Base-by-base conservation (phyloP, 1,284 basidiomycete genomes). In the Polyporus tsugae region DNA sequence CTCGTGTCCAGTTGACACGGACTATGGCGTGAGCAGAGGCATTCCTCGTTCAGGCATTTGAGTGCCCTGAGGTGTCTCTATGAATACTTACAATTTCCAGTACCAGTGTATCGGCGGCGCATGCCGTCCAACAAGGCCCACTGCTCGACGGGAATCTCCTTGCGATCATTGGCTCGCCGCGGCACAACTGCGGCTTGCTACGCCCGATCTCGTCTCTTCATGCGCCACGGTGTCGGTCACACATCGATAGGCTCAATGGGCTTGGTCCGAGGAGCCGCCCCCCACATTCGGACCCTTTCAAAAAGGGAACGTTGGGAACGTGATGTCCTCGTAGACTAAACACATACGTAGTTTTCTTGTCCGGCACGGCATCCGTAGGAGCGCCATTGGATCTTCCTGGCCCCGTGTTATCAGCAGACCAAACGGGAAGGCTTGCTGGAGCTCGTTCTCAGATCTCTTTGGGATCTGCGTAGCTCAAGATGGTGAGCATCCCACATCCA, bases 401-500 rank as follows among this genome's bases (percentile, higher is more conserved):
- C 19, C 55, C 10, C 19, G 29, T 33, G 33, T 55, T 35, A 55
- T 55, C 29, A 29, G 52, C 29, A 55, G 55, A 22, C 19, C n/a
- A 17, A 6, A 19, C 19, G 35, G 19, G 35, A 38, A 35, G 55
- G 55, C 35, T 4, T 22, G 10, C 35, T 19, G 15, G 15, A 38
- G 33, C 7, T n/a, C 35, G 15, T 58, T 44, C 44, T 44, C 46
- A 36, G 29, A 62, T 62, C 60, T 19, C 29, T 17, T 19, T 22
- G 44, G 46, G 60, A 62, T 62, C 60, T 62, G 44, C 60, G 39
- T 49, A 52, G 35, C 46, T 49, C n/a, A 49, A 17, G 35, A 52
- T 62, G 60, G 60, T 62, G 60, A 62, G 60, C 29, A 33, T 62
- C 46, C 60, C 60, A 49, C 60, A 22, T 62, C 44, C 44, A 35